These are phyloP conservation scores for Halenospora varia DNA, from an alignment of 495 filamentous ascomycete genomes.

Conservation along the genomic window DNA sequence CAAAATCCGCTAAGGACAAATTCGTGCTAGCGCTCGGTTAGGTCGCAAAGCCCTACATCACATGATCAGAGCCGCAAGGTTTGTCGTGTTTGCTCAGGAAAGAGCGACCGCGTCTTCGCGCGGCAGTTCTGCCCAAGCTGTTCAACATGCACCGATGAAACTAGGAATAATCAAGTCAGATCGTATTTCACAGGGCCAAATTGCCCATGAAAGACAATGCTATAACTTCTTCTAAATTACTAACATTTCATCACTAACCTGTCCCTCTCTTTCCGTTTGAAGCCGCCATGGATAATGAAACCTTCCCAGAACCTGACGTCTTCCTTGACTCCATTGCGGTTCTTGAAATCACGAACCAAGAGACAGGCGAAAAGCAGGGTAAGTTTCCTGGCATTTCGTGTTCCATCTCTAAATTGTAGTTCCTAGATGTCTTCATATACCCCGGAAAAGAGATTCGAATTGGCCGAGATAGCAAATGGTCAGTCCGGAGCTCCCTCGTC, in stretches of 20 bases:
- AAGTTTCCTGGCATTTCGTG: background rate
- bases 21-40: too few species aligned
- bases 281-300: conserved; percentile 9
- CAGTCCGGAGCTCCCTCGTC: conserved; percentile 4
- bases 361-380: background rate
- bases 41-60: too few species aligned
- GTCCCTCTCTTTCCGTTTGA: too few species aligned
- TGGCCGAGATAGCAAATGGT: conserved; percentile 34
- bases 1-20: too few species aligned
- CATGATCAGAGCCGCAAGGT: too few species aligned
- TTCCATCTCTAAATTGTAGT: background rate
- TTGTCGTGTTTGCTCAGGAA: too few species aligned
- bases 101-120: too few species aligned
- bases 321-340: conserved; percentile 5
- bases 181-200: too few species aligned
- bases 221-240: conserved; percentile 2
- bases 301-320: background rate
- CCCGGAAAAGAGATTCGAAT: conserved; percentile 29
- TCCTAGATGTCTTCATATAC: conserved; percentile 19
- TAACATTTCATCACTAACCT: conserved; percentile 8
- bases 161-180: too few species aligned
- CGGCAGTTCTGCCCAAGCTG: too few species aligned
- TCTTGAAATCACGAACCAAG: conserved; percentile 2
- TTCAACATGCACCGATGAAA: too few species aligned
- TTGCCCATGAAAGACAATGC: too few species aligned